Percentiles rank a stretch among this genome's conserved stretches.
phyloP scores from a whole-genome alignment of 345 rosid genomes.

The Salix suchowensis region DNA sequence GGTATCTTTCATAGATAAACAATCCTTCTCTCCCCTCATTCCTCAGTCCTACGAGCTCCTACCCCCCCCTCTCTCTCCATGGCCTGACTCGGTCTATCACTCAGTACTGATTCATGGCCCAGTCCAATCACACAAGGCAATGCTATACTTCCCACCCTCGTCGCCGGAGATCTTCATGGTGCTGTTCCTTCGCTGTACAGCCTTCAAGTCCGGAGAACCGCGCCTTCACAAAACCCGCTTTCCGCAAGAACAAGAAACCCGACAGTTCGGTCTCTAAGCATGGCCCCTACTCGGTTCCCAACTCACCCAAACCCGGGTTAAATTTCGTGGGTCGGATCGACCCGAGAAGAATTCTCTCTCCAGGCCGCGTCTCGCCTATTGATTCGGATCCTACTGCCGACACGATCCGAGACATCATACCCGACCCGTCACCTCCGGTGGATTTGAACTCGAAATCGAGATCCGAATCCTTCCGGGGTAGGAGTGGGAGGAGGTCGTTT shows the following conservation, averaged over 20 bases:
- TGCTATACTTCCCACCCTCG: constrained; percentile 24
- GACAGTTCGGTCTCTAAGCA: constrained; percentile 32
- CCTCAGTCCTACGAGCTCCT: neutral
- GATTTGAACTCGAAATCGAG: constrained; percentile 26
- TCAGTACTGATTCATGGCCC: constrained; percentile 23
- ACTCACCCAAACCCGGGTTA: constrained; percentile 64
- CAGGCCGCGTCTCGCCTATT: constrained; percentile 92
- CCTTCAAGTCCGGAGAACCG: constrained; percentile 74
- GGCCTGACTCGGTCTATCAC: neutral
- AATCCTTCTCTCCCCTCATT: neutral
- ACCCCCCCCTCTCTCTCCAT: neutral
- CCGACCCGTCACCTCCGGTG: constrained; percentile 14
- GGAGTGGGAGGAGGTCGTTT: neutral
- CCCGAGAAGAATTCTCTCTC: constrained; percentile 88
- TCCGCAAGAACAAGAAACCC: constrained; percentile 36
- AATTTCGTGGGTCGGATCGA: constrained; percentile 71
- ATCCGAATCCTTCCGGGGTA: constrained; percentile 13
- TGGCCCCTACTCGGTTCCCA: constrained; percentile 43
- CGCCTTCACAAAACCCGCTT: constrained; percentile 29
- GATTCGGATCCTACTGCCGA: constrained; percentile 49
- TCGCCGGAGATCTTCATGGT: constrained; percentile 54
- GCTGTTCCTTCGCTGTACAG: constrained; percentile 69
- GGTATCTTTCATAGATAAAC: neutral
- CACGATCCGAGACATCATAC: constrained; percentile 22
- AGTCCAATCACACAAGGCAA: constrained; percentile 23